Evolutionary conservation across 192 early-diverging fungal species (phyloP), one percentile per base, ranked within the genome.

Genomic region (Coemansia sp.): DNA sequence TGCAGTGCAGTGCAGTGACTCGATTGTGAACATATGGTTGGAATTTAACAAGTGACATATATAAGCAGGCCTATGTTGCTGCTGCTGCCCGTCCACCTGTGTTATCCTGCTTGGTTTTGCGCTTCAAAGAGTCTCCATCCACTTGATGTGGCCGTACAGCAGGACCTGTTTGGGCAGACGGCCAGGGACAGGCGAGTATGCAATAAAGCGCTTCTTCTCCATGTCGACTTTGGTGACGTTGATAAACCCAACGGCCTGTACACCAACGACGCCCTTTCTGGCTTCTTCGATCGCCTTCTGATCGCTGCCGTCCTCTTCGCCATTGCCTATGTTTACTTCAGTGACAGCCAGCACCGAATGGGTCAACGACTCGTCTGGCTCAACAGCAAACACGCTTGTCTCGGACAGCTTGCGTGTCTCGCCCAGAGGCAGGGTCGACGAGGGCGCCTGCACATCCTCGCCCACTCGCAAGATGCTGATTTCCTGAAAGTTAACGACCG

Each of bases 391-490:
- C 9, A 95, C 74, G 29, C 85, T 81, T 2, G 92, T 91, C 59
- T 91, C 90, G 15, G 85, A 83, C 13, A 85, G 46, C 46, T 87
- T 85, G 27, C 85, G 79, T 15, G 88, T 87, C 62, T 85, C 82
- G 9, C 95, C 96, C 42, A 96, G 71, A 3, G 96, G 96, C 32
- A 98, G 52, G 9, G 94, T 90, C 3, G 90, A 93, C 0, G 94
- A 87, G 6, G 94, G 94, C 7, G 93, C 93, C 22, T 88, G 55
- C 0, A 79, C 79, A 10, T 67, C 67, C 39, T 71, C 73, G 36
- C 67, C 93, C 0, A 96, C 85, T 2, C 85, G 82, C 59, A 89
- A 76, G 15, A 97, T 81, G 22, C 64, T 57, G 15, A 95, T 55
- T 32, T 97, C 94, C 10, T 83, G 49, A 45, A 88, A 95, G 20